Conservation (phyloP, 2,329 filamentous ascomycete species). For the Scedosporium apiospermum region DNA sequence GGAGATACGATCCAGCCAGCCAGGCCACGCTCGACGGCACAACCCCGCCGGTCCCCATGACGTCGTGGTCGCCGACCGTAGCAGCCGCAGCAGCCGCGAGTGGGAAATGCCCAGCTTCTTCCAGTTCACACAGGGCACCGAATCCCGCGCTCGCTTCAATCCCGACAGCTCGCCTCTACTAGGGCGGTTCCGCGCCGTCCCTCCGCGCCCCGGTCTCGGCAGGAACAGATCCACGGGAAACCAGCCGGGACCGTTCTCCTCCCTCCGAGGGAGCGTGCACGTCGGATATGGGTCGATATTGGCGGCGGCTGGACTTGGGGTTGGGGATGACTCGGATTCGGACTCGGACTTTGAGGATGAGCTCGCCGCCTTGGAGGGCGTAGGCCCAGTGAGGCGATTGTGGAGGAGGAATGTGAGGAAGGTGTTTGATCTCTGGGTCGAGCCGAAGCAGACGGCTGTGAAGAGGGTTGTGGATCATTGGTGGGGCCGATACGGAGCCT, state of each 20-base stretch:
- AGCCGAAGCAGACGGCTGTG: constrained; percentile 49
- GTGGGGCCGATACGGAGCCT: constrained; percentile 52
- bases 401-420: constrained; percentile 3
- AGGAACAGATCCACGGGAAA: constrained; percentile 16
- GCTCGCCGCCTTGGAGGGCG: constrained; percentile 20
- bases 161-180: constrained; percentile 51
- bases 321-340: constrained; percentile 10
- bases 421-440: constrained; percentile 44
- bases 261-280: constrained; percentile 41
- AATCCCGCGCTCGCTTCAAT: constrained; percentile 41
- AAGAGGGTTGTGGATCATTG: constrained; percentile 49
- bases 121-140: constrained; percentile 56
- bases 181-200: constrained; percentile 56
- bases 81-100: background rate
- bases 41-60: background rate
- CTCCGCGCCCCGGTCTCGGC: constrained; percentile 23
- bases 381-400: constrained; percentile 19
- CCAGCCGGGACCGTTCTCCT: constrained; percentile 13
- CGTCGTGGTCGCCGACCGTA: background rate
- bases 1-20: background rate
- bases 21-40: background rate
- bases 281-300: constrained; percentile 46
- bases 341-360: constrained; percentile 26
- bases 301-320: constrained; percentile 22
- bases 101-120: constrained; percentile 53